A percentile compares a stretch with the other conserved stretches of the same genome.
Evolutionary conservation across 129 eudicot genomes (phyloP).

Genomic region (Pittosporum tobira): DNA sequence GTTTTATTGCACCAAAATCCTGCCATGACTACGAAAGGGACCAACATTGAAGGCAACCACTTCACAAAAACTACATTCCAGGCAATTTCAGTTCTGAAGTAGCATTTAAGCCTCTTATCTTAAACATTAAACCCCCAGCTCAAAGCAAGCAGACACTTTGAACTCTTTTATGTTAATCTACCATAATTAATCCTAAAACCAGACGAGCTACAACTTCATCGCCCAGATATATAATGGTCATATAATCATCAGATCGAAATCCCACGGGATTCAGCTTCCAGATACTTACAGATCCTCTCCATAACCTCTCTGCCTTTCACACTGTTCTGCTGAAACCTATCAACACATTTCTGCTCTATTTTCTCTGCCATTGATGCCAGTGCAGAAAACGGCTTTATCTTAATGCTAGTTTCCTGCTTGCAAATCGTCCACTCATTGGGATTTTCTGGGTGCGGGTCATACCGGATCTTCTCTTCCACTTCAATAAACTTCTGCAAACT

Average conservation of each 20-base stretch:
- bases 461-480: conserved; percentile 94
- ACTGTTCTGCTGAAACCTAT: conserved; percentile 88
- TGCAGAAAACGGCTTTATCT: conserved; percentile 75
- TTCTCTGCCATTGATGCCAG: conserved; percentile 97
- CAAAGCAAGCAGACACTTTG: not conserved
- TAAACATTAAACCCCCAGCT: no score
- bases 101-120: no score
- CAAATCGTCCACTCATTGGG: conserved; percentile 84
- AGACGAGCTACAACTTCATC: not conserved
- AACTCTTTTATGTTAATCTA: not conserved
- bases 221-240: conserved; percentile 14
- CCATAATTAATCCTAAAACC: not conserved
- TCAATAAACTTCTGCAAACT: conserved; percentile 84
- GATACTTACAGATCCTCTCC: conserved; percentile 98
- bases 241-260: conserved; percentile 41
- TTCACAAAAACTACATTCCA: not conserved
- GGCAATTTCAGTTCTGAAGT: not conserved
- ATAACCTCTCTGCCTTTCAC: conserved; percentile 94
- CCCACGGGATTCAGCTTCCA: conserved; percentile 93
- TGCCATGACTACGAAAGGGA: not conserved
- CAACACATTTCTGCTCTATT: conserved; percentile 91
- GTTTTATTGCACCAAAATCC: conserved; percentile 3
- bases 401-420: conserved; percentile 81
- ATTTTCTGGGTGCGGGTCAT: conserved; percentile 92
- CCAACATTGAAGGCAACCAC: conserved; percentile 2